These are phyloP conservation scores for Geotrichum europaeum DNA, from an alignment of 1,139 yeast species.

Conservation along the genomic window DNA sequence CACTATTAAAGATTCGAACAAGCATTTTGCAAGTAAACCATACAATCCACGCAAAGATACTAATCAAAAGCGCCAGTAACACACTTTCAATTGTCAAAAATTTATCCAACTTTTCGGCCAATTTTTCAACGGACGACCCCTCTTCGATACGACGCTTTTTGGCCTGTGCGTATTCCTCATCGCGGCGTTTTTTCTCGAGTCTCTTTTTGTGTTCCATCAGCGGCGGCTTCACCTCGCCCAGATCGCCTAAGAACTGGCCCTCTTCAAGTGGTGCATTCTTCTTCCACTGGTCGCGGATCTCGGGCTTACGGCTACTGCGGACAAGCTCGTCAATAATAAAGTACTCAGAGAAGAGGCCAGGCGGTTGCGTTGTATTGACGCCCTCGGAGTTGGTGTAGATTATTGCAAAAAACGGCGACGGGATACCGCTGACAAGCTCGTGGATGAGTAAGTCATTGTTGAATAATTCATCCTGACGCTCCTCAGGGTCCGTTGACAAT, in stretches of 20 bases:
- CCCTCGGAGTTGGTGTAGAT: slow-evolving; percentile 24
- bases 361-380: slow-evolving; percentile 1
- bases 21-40: neutral
- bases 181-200: neutral
- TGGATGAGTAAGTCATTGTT: slow-evolving; percentile 48
- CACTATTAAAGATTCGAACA: neutral
- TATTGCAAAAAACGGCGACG: slow-evolving; percentile 30
- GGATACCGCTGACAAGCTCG: slow-evolving; percentile 24
- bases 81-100: neutral
- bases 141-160: neutral
- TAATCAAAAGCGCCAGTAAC: neutral
- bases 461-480: slow-evolving; percentile 33
- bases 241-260: slow-evolving; percentile 2
- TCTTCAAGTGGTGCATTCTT: slow-evolving; percentile 20
- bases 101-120: neutral
- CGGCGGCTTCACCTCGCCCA: slow-evolving; percentile 7
- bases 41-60: neutral
- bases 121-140: neutral
- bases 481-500: slow-evolving; percentile 22
- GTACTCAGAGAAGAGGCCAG: slow-evolving; percentile 17
- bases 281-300: slow-evolving; percentile 25
- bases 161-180: neutral
- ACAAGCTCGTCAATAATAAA: slow-evolving; percentile 29
- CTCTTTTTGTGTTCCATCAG: neutral
- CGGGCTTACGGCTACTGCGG: slow-evolving; percentile 26